Conservation (phyloP, 257 asterid species). For the Voacanga thouarsii region DNA sequence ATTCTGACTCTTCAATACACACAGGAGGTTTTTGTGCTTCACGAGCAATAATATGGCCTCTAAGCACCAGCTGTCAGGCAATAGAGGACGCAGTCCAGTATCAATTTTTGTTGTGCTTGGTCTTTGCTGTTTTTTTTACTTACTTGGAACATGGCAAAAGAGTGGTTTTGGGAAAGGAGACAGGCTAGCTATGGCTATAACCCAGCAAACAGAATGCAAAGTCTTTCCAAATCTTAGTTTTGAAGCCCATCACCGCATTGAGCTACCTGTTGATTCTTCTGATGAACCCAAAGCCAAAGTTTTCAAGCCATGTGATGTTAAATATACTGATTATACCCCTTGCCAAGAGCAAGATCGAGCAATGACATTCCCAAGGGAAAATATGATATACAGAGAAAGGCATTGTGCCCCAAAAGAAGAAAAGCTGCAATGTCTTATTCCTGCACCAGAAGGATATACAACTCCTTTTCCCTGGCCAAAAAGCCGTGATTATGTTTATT, state of each 20-base stretch:
- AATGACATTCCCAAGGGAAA: conserved; percentile 83
- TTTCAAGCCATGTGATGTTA: conserved; percentile 58
- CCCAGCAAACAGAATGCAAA: conserved; percentile 59
- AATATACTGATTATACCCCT: conserved; percentile 72
- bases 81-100: conserved; percentile 55
- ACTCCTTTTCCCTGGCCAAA: conserved; percentile 94
- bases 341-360: conserved; percentile 97
- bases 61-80: conserved; percentile 50
- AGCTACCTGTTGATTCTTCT: conserved; percentile 50
- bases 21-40: conserved; percentile 30
- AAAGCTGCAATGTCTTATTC: conserved; percentile 72
- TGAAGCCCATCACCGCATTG: conserved; percentile 72
- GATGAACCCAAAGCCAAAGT: conserved; percentile 48
- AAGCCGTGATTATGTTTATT: conserved; percentile 86
- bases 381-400: conserved; percentile 85
- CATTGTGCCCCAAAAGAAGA: conserved; percentile 83
- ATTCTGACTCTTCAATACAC: conserved; percentile 14
- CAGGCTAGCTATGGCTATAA: conserved; percentile 52
- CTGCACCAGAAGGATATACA: conserved; percentile 80
- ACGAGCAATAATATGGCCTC: conserved; percentile 53
- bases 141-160: conserved; percentile 80
- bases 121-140: conserved; percentile 73
- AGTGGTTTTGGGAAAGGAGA: conserved; percentile 93
- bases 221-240: conserved; percentile 54
- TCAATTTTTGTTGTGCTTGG: conserved; percentile 59